Conservation (phyloP, 371 early-diverging fungal species). For the Mortierella sp. region DNA sequence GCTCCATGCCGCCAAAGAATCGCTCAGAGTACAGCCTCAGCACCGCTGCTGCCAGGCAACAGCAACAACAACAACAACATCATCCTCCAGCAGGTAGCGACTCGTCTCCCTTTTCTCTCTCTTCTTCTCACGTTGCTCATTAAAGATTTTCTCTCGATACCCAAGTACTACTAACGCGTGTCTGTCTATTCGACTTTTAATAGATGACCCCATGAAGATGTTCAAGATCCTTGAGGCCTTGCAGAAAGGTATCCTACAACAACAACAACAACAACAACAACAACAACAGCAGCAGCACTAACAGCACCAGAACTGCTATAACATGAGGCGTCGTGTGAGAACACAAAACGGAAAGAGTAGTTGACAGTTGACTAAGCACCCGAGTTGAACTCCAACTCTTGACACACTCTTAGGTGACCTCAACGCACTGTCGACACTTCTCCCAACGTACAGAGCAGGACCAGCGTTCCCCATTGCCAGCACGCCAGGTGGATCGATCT, state of each 20-base stretch:
- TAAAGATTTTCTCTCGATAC: no score
- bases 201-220: constrained; percentile 58
- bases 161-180: neutral
- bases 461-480: constrained; percentile 21
- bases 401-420: constrained; percentile 36
- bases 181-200: neutral
- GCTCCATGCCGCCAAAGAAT: constrained; percentile 32
- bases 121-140: neutral
- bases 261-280: neutral
- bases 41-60: neutral
- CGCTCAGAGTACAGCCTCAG: constrained; percentile 43
- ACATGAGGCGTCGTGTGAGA: no score
- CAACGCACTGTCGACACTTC: constrained; percentile 35
- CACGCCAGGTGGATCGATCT: constrained; percentile 36
- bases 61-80: neutral
- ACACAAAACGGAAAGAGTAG: no score
- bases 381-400: no score
- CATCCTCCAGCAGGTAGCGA: neutral
- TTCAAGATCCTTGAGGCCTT: constrained; percentile 57
- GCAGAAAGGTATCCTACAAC: constrained; percentile 38
- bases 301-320: neutral
- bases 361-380: no score
- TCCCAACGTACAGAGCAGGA: constrained; percentile 41
- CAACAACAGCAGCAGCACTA: neutral
- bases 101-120: neutral